These are phyloP conservation scores for Candida awuae DNA, from an alignment of 805 yeast species.

Conservation along the genomic window DNA sequence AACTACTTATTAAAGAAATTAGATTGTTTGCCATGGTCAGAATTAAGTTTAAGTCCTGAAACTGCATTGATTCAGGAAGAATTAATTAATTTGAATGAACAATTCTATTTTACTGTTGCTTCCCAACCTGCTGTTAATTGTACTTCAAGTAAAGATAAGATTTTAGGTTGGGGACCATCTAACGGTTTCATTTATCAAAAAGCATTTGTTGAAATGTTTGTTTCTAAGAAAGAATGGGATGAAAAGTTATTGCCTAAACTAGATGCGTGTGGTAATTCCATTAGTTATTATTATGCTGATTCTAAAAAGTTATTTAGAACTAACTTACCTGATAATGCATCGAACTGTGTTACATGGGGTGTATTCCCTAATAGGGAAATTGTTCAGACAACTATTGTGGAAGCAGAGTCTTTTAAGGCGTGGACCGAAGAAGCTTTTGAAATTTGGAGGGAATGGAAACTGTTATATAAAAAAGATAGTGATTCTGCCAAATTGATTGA, in stretches of 20 bases:
- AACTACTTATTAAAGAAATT: constrained; percentile 68
- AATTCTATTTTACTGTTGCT: constrained; percentile 77
- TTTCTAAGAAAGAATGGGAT: constrained; percentile 68
- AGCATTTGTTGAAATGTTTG: constrained; percentile 84
- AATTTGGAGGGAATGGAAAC: constrained; percentile 89
- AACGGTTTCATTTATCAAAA: constrained; percentile 88
- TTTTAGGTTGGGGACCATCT: constrained; percentile 96
- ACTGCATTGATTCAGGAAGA: constrained; percentile 91
- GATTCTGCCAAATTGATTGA: constrained; percentile 55
- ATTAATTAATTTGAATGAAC: constrained; percentile 65
- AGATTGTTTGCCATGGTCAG: constrained; percentile 87
- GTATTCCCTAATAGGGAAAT: constrained; percentile 87
- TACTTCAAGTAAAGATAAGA: constrained; percentile 66
- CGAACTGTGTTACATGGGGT: constrained; percentile 96
- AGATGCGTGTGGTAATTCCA: constrained; percentile 33
- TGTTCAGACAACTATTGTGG: constrained; percentile 86
- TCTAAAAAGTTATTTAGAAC: constrained; percentile 49
- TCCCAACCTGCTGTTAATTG: constrained; percentile 95
- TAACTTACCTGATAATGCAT: constrained; percentile 45
- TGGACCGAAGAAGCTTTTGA: constrained; percentile 95
- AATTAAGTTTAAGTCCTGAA: constrained; percentile 76
- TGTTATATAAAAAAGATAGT: constrained; percentile 56
- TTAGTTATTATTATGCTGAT: constrained; percentile 74
- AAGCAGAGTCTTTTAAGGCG: constrained; percentile 85
- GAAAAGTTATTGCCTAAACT: constrained; percentile 44